These are phyloP conservation scores for Passalora sequoiae DNA, from an alignment of 2,329 filamentous ascomycete species.

Conservation along the genomic window DNA sequence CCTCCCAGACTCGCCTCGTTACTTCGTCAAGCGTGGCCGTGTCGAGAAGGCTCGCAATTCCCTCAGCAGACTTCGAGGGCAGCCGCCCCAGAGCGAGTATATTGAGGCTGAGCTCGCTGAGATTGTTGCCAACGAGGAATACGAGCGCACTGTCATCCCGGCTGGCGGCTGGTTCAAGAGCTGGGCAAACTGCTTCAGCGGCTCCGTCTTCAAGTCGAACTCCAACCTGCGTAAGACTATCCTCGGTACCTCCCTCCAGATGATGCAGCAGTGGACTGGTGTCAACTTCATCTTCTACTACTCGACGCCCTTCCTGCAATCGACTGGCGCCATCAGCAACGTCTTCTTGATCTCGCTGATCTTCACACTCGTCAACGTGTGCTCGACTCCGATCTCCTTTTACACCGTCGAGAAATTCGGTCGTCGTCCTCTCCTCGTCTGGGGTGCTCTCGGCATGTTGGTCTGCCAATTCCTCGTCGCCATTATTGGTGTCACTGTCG, in stretches of 20 bases:
- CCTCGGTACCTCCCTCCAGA: constrained; percentile 45
- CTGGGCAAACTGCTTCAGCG: constrained; percentile 63
- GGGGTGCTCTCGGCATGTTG: constrained; percentile 75
- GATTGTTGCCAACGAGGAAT: constrained; percentile 84
- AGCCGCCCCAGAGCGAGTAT: constrained; percentile 65
- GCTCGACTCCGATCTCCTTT: constrained; percentile 81
- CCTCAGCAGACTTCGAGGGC: constrained; percentile 66
- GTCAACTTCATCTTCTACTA: constrained; percentile 82
- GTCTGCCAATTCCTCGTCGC: constrained; percentile 82
- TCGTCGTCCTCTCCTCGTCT: constrained; percentile 73
- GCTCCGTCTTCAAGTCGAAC: constrained; percentile 47
- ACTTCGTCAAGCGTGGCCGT: constrained; percentile 72
- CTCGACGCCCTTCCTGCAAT: constrained; percentile 78
- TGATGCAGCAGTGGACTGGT: constrained; percentile 62
- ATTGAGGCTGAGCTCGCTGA: constrained; percentile 76
- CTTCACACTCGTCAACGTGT: constrained; percentile 83
- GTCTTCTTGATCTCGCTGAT: constrained; percentile 78
- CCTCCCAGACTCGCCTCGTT: constrained; percentile 81
- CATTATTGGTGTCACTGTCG: constrained; percentile 52
- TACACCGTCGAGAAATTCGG: constrained; percentile 77
- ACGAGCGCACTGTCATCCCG: constrained; percentile 67
- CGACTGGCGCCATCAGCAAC: constrained; percentile 69
- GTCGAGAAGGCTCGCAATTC: constrained; percentile 59
- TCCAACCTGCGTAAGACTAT: constrained; percentile 47
- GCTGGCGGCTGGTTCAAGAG: constrained; percentile 58